These are phyloP conservation scores for Acacia concinna DNA, from an alignment of 331 rosid species.

Conservation along the genomic window DNA sequence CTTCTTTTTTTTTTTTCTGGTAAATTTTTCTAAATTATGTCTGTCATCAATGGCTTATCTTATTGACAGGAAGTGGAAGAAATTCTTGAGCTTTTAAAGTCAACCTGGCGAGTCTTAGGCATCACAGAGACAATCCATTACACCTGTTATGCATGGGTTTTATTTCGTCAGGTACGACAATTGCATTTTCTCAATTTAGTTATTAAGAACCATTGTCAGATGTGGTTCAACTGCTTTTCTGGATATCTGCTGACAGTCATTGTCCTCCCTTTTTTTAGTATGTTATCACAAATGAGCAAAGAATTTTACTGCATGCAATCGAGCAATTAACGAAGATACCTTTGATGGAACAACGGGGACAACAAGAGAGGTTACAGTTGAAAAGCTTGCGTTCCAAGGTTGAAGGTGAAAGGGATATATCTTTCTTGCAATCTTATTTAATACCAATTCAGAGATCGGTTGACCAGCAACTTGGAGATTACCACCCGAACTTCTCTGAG, in stretches of 20 bases:
- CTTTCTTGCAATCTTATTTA: slow-evolving; percentile 85
- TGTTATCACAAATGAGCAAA: slow-evolving; percentile 86
- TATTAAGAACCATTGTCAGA: slow-evolving; percentile 5
- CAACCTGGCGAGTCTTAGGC: slow-evolving; percentile 97
- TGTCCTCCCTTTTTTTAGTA: slow-evolving; percentile 41
- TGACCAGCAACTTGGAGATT: slow-evolving; percentile 92
- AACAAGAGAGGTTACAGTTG: slow-evolving; percentile 86
- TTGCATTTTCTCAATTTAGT: slow-evolving; percentile 10
- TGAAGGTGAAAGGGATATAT: slow-evolving; percentile 63
- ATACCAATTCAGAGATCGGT: slow-evolving; percentile 82
- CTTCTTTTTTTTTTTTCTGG: background rate
- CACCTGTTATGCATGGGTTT: slow-evolving; percentile 95
- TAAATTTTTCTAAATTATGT: slow-evolving; percentile 14
- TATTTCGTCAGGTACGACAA: slow-evolving; percentile 83
- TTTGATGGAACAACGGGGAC: slow-evolving; percentile 93
- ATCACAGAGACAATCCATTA: slow-evolving; percentile 92
- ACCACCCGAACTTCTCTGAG: slow-evolving; percentile 87
- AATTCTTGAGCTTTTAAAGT: slow-evolving; percentile 92
- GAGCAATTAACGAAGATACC: slow-evolving; percentile 94
- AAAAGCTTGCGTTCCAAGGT: slow-evolving; percentile 73
- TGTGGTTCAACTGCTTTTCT: slow-evolving; percentile 16
- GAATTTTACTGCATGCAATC: slow-evolving; percentile 78
- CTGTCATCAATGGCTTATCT: slow-evolving; percentile 22
- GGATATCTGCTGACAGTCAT: slow-evolving; percentile 21
- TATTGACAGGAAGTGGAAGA: slow-evolving; percentile 89